Evolutionary conservation across 371 early-diverging fungal species (phyloP), one percentile per base, ranked within the genome.

Genomic region (Apophysomyces ossiformis): DNA sequence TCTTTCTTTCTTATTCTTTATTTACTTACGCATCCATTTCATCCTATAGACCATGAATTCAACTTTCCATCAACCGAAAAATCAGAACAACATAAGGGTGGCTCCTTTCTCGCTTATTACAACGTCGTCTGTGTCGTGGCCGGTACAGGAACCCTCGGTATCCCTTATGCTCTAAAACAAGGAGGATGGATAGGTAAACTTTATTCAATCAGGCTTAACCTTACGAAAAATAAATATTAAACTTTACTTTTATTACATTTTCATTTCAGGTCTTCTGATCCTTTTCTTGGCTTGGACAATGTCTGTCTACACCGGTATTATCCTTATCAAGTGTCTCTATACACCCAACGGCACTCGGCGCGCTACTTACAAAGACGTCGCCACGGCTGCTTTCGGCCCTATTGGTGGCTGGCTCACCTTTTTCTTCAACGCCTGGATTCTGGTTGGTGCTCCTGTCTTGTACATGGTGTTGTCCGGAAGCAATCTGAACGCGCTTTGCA

Each of bases 81-180:
- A 50, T 72, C 74, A 54, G 64, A 68, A 45, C 67, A 74, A 58
- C 59, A 56, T 7, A 69, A 75, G 47, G 74, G 79, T 5, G 73
- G 71, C 0, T 65, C 65, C 21, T 83, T 81, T 61, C 70, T 74
- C 46, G 84, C 87, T 11, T 87, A 85, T 61, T 81, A 86, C 46
- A 91, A 87, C 69, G 77, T 91, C 11, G 89, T 90, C 13, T 91
- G 94, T 79, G 91, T 94, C 4, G 85, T 93, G 15, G 93, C 93
- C 4, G 96, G 96, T 39, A 91, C 92, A 11, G 96, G 96, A 32
- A 88, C 93, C 11, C 79, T 95, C 7, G 93, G 93, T 61, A 81
- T 96, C 15, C 93, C 95, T 21, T 91, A 85, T 60, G 91, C 94
- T 21, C 77, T 96, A 16, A 84, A 76, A 18, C 87, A 91, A 62